phyloP scores from a whole-genome alignment of 176 grass and related monocot species.

The Paspalum notatum region DNA sequence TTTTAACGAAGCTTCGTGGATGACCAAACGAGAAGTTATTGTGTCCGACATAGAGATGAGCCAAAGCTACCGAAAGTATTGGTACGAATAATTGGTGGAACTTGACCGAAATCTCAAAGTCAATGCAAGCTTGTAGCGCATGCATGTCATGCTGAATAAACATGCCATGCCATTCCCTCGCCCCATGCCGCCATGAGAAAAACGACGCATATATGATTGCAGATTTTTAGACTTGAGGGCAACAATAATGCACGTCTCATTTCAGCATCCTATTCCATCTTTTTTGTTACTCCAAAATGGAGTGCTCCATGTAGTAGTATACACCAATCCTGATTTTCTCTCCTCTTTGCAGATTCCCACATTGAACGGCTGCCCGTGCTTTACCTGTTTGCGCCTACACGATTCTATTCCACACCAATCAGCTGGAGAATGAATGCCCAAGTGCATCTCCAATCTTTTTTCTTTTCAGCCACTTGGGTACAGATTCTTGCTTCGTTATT shows the following conservation, averaged over 20 bases:
- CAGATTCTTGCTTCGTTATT: conserved; percentile 46
- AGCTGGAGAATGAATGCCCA: background rate
- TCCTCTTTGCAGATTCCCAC: conserved; percentile 38
- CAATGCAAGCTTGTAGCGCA: background rate
- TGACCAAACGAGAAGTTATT: no score
- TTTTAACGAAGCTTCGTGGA: background rate
- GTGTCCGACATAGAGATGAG: background rate
- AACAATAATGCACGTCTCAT: background rate
- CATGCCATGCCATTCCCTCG: background rate
- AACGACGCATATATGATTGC: background rate
- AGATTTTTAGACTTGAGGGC: conserved; percentile 19
- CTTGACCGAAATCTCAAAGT: background rate
- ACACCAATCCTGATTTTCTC: background rate
- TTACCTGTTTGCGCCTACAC: background rate
- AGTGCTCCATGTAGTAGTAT: background rate
- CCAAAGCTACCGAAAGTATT: background rate
- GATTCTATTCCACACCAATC: conserved; percentile 28
- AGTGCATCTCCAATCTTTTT: conserved; percentile 1
- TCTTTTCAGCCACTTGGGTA: conserved; percentile 33
- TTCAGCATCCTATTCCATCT: conserved; percentile 43
- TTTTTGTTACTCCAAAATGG: background rate
- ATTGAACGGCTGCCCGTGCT: conserved; percentile 18
- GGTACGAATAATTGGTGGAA: background rate
- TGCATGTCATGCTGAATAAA: background rate
- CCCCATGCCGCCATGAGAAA: background rate